Conservation (phyloP, 768 basidiomycete genomes). For the Leccinum variicolor region DNA sequence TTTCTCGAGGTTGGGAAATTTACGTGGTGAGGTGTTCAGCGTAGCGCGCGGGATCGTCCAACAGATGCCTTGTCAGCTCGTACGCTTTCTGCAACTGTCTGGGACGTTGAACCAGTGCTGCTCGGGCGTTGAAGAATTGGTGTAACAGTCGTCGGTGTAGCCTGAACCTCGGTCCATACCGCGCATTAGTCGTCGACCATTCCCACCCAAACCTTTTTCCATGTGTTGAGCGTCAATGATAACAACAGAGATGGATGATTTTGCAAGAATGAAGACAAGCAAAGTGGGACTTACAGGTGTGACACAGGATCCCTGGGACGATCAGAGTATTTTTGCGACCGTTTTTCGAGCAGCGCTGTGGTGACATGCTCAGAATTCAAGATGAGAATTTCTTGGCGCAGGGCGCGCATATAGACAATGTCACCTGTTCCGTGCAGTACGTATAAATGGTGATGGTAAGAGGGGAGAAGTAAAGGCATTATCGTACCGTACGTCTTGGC, state of each 20-base stretch:
- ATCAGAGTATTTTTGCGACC: not conserved
- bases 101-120: not conserved
- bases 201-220: not conserved
- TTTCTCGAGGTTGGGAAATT: not conserved
- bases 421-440: not conserved
- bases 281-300: not conserved
- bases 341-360: not conserved
- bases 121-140: not conserved
- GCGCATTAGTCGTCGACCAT: not conserved
- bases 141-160: not conserved
- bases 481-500: no score
- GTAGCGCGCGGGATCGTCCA: not conserved
- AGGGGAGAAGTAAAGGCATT: no score
- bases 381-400: not conserved
- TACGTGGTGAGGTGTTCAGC: not conserved
- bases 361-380: not conserved
- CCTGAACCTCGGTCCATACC: not conserved
- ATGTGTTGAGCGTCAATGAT: not conserved
- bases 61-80: not conserved
- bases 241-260: not conserved
- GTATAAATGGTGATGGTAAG: not conserved
- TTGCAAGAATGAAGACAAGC: not conserved
- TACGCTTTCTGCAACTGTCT: not conserved
- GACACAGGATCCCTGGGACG: not conserved
- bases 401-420: no score